These are phyloP conservation scores for Ophiostoma angusticollis DNA, from an alignment of 2,329 filamentous ascomycete genomes.

Conservation along the genomic window DNA sequence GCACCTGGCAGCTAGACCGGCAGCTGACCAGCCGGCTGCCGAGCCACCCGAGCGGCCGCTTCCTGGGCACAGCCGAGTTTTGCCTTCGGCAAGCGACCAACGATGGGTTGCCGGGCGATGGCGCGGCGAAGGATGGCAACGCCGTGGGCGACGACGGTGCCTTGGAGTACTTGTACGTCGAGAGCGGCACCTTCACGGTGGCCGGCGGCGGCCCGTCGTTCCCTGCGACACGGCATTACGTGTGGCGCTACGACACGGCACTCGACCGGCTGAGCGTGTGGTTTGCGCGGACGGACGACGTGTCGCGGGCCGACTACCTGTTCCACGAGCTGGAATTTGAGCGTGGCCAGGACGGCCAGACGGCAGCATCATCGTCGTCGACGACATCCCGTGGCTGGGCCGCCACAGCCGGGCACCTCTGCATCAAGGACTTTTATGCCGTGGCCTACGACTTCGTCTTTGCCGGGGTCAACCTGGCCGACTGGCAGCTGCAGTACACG, in stretches of 20 bases:
- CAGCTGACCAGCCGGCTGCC: slow-evolving; percentile 40
- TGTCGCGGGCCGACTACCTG: slow-evolving; percentile 52
- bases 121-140: slow-evolving; percentile 18
- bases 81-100: slow-evolving; percentile 45
- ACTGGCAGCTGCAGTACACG: slow-evolving; percentile 49
- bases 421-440: slow-evolving; percentile 58
- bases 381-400: slow-evolving; percentile 33
- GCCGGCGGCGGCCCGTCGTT: slow-evolving; percentile 35
- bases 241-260: slow-evolving; percentile 55
- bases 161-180: slow-evolving; percentile 61
- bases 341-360: too few relatives aligned
- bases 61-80: slow-evolving; percentile 53
- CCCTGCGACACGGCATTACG: slow-evolving; percentile 51
- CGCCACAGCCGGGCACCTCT: slow-evolving; percentile 56
- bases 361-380: not conserved
- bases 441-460: slow-evolving; percentile 57
- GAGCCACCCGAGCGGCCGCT: slow-evolving; percentile 50
- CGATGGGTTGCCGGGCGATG: slow-evolving; percentile 32
- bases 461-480: slow-evolving; percentile 39
- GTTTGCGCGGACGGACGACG: slow-evolving; percentile 56
- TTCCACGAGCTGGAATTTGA: slow-evolving; percentile 69
- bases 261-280: slow-evolving; percentile 54
- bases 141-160: too few relatives aligned
- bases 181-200: slow-evolving; percentile 52
- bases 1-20: slow-evolving; percentile 52